Evolutionary conservation across 768 basidiomycete species (phyloP).

Genomic region (Leccinum sublutescens): DNA sequence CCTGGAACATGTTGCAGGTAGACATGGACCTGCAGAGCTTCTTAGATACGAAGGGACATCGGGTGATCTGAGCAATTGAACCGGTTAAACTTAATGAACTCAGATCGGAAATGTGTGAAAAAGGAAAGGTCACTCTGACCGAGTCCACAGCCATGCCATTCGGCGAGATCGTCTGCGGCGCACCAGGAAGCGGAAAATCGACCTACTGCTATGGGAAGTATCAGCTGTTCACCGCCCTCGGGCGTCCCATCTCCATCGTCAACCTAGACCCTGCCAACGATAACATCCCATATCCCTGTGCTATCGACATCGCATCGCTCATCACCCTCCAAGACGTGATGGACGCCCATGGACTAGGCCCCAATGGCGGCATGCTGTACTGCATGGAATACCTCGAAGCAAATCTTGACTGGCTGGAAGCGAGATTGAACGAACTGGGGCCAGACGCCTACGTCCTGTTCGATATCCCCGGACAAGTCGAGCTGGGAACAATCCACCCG

Average conservation of each 20-base stretch:
- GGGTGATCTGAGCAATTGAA: too few species aligned
- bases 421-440: constrained; percentile 59
- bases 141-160: constrained; percentile 60
- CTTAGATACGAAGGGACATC: not conserved
- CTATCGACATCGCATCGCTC: constrained; percentile 78
- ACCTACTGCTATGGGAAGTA: constrained; percentile 87
- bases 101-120: not conserved
- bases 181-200: constrained; percentile 85
- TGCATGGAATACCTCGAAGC: constrained; percentile 95
- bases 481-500: constrained; percentile 93
- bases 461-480: constrained; percentile 96
- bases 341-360: constrained; percentile 80
- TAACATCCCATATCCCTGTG: constrained; percentile 86
- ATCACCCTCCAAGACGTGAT: constrained; percentile 88
- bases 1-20: not conserved
- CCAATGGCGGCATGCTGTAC: constrained; percentile 95
- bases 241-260: constrained; percentile 83
- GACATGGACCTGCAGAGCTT: not conserved
- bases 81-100: too few species aligned
- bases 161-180: constrained; percentile 83
- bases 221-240: constrained; percentile 84
- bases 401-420: constrained; percentile 90
- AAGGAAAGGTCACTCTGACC: not conserved
- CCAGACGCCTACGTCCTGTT: constrained; percentile 86
- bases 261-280: constrained; percentile 97